A percentile compares a stretch with the other conserved stretches of the same genome.
Conservation (phyloP, 176 grass and related monocot genomes). For the Oryza longistaminata region DNA sequence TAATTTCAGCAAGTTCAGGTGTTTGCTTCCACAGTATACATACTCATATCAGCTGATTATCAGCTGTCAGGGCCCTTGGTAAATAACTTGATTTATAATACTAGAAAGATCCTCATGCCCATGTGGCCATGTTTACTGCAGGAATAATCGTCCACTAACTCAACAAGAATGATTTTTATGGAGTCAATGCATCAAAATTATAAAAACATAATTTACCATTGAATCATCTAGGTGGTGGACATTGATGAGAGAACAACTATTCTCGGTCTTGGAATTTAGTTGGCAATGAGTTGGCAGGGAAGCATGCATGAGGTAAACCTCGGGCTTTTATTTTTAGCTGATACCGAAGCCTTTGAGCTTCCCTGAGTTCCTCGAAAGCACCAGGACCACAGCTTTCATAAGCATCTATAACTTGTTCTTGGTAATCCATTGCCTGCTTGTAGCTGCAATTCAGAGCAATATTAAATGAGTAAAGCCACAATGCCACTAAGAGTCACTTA, state of each 20-base stretch:
- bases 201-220: conserved; percentile 23
- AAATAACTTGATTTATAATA: neutral
- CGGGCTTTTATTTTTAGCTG: conserved; percentile 56
- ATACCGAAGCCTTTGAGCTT: conserved; percentile 48
- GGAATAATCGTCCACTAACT: neutral
- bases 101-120: neutral
- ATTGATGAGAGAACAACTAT: conserved; percentile 23
- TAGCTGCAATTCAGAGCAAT: conserved; percentile 46
- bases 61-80: neutral
- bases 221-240: neutral
- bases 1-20: neutral
- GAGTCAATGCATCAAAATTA: neutral
- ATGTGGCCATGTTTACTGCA: neutral
- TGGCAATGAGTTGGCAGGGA: conserved; percentile 64
- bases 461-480: conserved; percentile 19
- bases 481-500: neutral
- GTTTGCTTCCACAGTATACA: neutral
- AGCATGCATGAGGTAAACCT: conserved; percentile 52
- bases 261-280: conserved; percentile 15
- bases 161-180: neutral
- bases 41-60: neutral
- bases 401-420: conserved; percentile 53
- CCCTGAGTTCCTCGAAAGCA: conserved; percentile 35
- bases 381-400: conserved; percentile 38
- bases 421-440: conserved; percentile 50